Percentiles rank a stretch among this genome's conserved stretches.
Conservation (phyloP, 129 eudicot species). For the Centella asiatica region DNA sequence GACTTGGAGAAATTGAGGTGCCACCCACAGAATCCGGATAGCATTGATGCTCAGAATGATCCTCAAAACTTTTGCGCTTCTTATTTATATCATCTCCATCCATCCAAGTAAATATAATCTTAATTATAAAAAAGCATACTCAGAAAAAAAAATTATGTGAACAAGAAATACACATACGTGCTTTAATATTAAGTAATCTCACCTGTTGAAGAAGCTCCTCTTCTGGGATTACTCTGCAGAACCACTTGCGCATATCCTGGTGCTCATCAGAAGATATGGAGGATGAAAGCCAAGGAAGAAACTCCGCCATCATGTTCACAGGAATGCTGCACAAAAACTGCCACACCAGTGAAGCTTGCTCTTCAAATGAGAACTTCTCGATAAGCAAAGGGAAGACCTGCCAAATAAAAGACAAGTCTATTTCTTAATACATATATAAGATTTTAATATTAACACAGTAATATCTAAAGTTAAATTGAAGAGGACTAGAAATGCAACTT, state of each 20-base stretch:
- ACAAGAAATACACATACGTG: background rate
- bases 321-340: constrained; percentile 48
- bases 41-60: constrained; percentile 4
- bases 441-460: too few species aligned
- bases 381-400: constrained; percentile 47
- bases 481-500: too few species aligned
- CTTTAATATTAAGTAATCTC: background rate
- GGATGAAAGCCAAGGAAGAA: constrained; percentile 48
- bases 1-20: background rate
- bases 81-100: constrained; percentile 11
- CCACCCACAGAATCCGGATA: constrained; percentile 5
- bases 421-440: background rate
- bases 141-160: background rate
- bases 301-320: constrained; percentile 39
- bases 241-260: constrained; percentile 33
- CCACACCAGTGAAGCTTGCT: constrained; percentile 47
- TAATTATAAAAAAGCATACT: background rate
- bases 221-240: constrained; percentile 30
- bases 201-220: constrained; percentile 45
- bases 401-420: background rate
- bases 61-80: constrained; percentile 8
- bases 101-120: constrained; percentile 46
- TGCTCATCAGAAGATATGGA: constrained; percentile 37
- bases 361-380: constrained; percentile 42
- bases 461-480: too few species aligned